Percentiles rank a stretch among this genome's conserved stretches.
Evolutionary conservation across 306 rosid genomes (phyloP).

Genomic region (Sindora glabra): DNA sequence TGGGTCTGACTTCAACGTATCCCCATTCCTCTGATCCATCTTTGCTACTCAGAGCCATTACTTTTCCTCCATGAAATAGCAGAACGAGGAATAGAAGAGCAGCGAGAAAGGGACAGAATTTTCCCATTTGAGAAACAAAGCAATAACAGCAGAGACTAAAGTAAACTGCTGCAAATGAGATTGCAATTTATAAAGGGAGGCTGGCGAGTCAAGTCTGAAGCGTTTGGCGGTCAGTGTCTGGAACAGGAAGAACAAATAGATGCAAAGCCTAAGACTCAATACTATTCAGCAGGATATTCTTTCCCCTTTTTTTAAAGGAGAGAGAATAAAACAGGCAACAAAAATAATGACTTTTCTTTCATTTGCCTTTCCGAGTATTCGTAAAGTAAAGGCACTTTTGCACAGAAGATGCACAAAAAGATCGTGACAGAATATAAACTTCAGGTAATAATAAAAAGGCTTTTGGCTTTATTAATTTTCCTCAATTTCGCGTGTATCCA

Average conservation of each 20-base stretch:
- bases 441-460: too few relatives aligned
- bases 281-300: background rate
- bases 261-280: background rate
- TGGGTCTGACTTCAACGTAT: constrained; percentile 75
- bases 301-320: background rate
- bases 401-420: background rate
- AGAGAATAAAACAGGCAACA: background rate
- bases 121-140: constrained; percentile 32
- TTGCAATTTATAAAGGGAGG: background rate
- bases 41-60: constrained; percentile 7
- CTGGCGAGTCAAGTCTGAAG: background rate
- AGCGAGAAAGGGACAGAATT: background rate
- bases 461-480: too few relatives aligned
- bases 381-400: background rate
- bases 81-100: constrained; percentile 24
- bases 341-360: background rate
- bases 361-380: background rate
- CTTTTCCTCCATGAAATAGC: constrained; percentile 18
- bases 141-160: background rate
- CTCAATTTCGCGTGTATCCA: too few relatives aligned
- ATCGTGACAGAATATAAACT: background rate
- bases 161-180: background rate
- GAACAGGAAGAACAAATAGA: background rate
- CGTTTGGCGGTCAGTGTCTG: background rate
- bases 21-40: constrained; percentile 69